Base-by-base conservation (phyloP, 768 basidiomycete genomes). In the Lactifluus volemus region DNA sequence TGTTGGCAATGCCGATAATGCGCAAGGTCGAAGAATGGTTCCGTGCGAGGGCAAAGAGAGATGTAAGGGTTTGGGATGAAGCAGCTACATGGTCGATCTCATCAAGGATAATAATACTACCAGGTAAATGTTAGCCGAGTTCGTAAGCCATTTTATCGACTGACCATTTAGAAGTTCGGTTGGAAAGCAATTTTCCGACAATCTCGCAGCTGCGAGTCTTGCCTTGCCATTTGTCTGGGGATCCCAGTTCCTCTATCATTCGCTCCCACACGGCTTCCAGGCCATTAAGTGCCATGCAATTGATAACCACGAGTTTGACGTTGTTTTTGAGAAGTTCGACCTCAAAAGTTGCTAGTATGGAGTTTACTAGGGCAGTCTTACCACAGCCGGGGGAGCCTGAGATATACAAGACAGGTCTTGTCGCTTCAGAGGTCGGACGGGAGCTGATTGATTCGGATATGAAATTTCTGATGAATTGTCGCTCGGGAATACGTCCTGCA, bases 321-420 rank as follows among this genome's bases (percentile, higher is more conserved):
- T 77, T 70, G 5, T 67, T 65, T 34, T 76, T 74, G 8, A 74
- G 66, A 29, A 65, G 53, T 36, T 76, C 71, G 30, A 80, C 64
- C 8, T 74, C 72, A n/a, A 71, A 59, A 2, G 63, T 60, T 19
- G 71, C 72, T 21, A 94, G 70, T 32, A 91, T 74, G 5, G 84
- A 76, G 67, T 86, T 85, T 30, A 93, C 82, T 4, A 96, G 76
- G 0, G 91, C 92, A 1, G 91, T 95, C 75, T 96, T 95, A 19
- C 92, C 92, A 3, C 92, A 92, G 1, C 95, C 96, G 4, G 94
- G 93, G 1, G 92, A 84, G 9, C 96, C 96, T 9, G 94, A 95
- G 55, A 98, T 85, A 72, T 95, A 98, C 60, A 96, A 77, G 47
- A 82, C 79, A 10, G 82, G 76, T 30, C 73, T 68, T 25, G 63